phyloP scores from a whole-genome alignment of 1,139 yeast species.

The Taphrina deformans region DNA sequence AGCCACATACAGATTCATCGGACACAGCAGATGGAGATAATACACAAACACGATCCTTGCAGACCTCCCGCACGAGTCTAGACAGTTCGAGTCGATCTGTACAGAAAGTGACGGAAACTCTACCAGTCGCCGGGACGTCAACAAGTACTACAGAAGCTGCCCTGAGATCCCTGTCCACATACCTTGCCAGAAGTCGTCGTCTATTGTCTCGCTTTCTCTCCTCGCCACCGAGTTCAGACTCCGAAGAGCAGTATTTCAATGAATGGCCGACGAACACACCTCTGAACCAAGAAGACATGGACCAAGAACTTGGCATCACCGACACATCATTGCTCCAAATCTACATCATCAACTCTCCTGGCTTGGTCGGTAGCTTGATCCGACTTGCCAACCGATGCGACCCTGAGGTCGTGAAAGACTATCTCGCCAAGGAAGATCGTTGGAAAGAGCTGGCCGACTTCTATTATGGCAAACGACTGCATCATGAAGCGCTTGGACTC shows the following conservation, averaged over 20 bases:
- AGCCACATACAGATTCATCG: slow-evolving; percentile 22
- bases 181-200: slow-evolving; percentile 20
- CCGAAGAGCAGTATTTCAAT: slow-evolving; percentile 11
- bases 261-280: slow-evolving; percentile 37
- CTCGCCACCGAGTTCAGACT: slow-evolving; percentile 9
- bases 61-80: slow-evolving; percentile 5
- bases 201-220: slow-evolving; percentile 4
- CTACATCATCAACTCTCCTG: slow-evolving; percentile 65
- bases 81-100: neutral
- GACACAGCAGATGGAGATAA: slow-evolving; percentile 25
- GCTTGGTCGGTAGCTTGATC: slow-evolving; percentile 77
- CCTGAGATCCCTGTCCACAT: slow-evolving; percentile 21
- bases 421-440: slow-evolving; percentile 55
- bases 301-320: slow-evolving; percentile 54
- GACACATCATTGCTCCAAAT: slow-evolving; percentile 80
- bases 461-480: slow-evolving; percentile 63
- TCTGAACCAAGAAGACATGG: slow-evolving; percentile 40
- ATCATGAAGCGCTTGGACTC: slow-evolving; percentile 66
- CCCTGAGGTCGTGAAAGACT: slow-evolving; percentile 59
- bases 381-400: slow-evolving; percentile 75
- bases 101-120: slow-evolving; percentile 16
- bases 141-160: slow-evolving; percentile 2
- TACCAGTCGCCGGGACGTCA: neutral
- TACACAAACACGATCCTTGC: neutral
- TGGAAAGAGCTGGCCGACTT: slow-evolving; percentile 77